Percentiles rank a stretch among this genome's conserved stretches.
Conservation (phyloP, 2,329 filamentous ascomycete genomes). For the Ramularia endophylla region DNA sequence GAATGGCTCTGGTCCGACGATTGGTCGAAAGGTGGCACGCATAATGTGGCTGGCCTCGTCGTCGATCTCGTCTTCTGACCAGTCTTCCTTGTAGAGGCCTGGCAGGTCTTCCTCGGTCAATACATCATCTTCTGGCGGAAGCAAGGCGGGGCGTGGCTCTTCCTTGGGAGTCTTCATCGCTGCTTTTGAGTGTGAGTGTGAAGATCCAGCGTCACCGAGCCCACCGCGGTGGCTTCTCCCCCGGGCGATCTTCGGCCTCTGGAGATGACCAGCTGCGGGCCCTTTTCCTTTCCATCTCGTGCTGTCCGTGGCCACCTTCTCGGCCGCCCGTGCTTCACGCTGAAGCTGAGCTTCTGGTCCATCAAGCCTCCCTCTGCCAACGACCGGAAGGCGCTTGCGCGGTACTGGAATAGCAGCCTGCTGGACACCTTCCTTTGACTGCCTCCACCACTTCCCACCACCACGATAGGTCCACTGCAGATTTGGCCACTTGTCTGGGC, state of each 20-base stretch:
- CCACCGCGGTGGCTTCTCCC: constrained; percentile 9
- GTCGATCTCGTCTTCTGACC: constrained; percentile 20
- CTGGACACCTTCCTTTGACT: constrained; percentile 18
- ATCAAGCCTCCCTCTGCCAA: constrained; percentile 7
- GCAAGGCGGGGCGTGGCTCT: constrained; percentile 26
- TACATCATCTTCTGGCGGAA: constrained; percentile 28
- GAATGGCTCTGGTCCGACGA: constrained; percentile 39
- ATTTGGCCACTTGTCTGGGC: constrained; percentile 27
- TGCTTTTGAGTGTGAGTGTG: constrained; percentile 20
- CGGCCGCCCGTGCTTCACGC: constrained; percentile 16
- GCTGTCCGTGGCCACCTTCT: constrained; percentile 2
- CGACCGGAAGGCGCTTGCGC: constrained; percentile 9
- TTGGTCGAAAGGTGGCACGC: constrained; percentile 34
- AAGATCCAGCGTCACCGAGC: constrained; percentile 7
- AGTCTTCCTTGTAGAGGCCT: constrained; percentile 21
- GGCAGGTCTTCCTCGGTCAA: constrained; percentile 27
- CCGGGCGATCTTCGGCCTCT: constrained; percentile 9
- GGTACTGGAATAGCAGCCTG: constrained; percentile 5
- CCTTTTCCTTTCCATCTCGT: constrained; percentile 8
- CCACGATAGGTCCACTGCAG: constrained; percentile 29
- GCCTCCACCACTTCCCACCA: constrained; percentile 28
- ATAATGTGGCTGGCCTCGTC: constrained; percentile 38
- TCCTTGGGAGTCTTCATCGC: constrained; percentile 16
- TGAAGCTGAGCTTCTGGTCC: constrained; percentile 21
- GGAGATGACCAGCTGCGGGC: neutral